Percentiles rank a stretch among this genome's conserved stretches.
Conservation (phyloP, 208 protist species). For the Lotmaria passim region DNA sequence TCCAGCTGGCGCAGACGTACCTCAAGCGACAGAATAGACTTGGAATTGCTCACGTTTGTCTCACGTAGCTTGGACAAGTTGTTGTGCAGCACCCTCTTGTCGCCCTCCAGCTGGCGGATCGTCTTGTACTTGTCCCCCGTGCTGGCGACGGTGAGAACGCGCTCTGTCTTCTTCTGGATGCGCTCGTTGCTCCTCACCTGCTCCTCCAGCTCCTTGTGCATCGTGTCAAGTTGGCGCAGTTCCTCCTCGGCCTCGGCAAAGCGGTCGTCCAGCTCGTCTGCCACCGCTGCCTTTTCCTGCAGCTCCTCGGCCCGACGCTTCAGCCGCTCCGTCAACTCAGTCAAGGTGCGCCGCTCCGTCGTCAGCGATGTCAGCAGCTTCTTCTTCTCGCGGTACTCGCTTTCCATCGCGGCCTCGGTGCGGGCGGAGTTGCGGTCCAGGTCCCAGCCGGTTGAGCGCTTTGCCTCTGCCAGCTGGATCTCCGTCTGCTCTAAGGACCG, state of each 20-base stretch:
- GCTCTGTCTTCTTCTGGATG: slow-evolving; percentile 85
- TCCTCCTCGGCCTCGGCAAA: slow-evolving; percentile 60
- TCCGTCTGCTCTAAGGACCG: slow-evolving; percentile 54
- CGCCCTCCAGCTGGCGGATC: slow-evolving; percentile 72
- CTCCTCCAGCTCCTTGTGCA: slow-evolving; percentile 48
- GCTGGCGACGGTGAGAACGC: slow-evolving; percentile 45
- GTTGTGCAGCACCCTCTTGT: slow-evolving; percentile 78
- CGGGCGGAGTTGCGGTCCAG: slow-evolving; percentile 27
- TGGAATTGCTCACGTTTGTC: slow-evolving; percentile 68
- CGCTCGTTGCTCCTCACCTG: slow-evolving; percentile 75
- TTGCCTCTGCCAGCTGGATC: slow-evolving; percentile 50
- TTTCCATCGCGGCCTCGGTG: slow-evolving; percentile 35
- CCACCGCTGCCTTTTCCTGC: slow-evolving; percentile 42
- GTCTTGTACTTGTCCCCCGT: slow-evolving; percentile 66
- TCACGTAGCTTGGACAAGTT: slow-evolving; percentile 77
- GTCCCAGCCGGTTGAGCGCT: slow-evolving; percentile 68
- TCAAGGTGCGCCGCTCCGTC: slow-evolving; percentile 32
- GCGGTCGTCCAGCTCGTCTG: slow-evolving; percentile 46
- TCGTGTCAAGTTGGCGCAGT: slow-evolving; percentile 41
- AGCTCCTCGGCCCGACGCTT: slow-evolving; percentile 57
- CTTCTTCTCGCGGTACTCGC: slow-evolving; percentile 56
- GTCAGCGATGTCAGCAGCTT: slow-evolving; percentile 38
- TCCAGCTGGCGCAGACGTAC: slow-evolving; percentile 78
- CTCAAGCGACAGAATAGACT: slow-evolving; percentile 80
- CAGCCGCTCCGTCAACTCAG: slow-evolving; percentile 50